Evolutionary conservation across 306 rosid genomes (phyloP), one percentile per base, ranked within the genome.

Genomic region (Benincasa hispida): DNA sequence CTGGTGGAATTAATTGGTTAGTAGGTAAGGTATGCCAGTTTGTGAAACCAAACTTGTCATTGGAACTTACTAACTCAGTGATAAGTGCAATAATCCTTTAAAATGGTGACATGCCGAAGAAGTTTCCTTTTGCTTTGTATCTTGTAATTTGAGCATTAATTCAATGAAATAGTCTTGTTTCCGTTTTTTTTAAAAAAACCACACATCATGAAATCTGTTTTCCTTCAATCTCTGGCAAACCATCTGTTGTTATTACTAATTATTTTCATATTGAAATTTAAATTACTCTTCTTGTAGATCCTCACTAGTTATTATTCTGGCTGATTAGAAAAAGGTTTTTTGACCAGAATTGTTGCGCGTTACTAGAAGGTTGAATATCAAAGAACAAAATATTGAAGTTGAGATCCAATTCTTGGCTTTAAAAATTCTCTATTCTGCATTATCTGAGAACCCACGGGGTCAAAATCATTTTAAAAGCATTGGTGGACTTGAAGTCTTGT

Each of bases 1-100:
- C 98, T 81, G 98, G 98, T 77, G 97, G 97, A 65, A 90, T 90
- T 79, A 94, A 94, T 86, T 94, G 98, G 98, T 94, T 94, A 91
- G 97, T 94, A 94, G 98, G 98, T 94, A 94, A 94, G 98, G 98
- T 92, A 88, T 86, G 98, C 90, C 86, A 79, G 80, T 79, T 72
- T 72, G 62, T 32, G 69, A 82, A 80, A 39, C 82, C 72, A 63
- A 61, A 59, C 17, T 9, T 70, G 66, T 3, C 50, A 62, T 69
- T 17, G 55, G 14, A 60, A 60, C 42, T 45, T 45, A 41, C 47
- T 10, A 32, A 39, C 42, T 67, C 53, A 59, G 70, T 75, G 45
- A 39, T n/a, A n/a, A n/a, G 53, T 21, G 37, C 13, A 80, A 25
- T 48, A 37, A 13, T 75, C 19, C 73, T n/a, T 22, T 66, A 12